phyloP scores from a whole-genome alignment of 345 rosid species.

The Isatis tinctoria region DNA sequence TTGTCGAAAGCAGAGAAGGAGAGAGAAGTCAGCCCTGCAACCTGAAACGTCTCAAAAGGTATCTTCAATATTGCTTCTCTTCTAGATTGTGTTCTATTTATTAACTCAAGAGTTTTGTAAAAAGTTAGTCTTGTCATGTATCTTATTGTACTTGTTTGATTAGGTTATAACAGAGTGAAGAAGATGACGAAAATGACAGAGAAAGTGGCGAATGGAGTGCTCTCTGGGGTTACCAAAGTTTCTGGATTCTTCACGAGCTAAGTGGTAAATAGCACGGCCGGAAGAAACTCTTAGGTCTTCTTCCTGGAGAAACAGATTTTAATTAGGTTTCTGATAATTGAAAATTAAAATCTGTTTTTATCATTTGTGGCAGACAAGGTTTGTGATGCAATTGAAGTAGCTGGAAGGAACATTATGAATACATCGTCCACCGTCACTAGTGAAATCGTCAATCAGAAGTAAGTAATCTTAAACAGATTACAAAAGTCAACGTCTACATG shows the following conservation, averaged over 20 bases:
- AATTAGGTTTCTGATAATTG: too few relatives aligned
- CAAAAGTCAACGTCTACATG: neutral
- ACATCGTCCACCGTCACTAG: conserved; percentile 88
- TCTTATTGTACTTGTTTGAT: neutral
- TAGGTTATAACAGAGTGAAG: conserved; percentile 48
- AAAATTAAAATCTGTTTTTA: too few relatives aligned
- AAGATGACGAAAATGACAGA: conserved; percentile 72
- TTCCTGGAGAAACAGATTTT: conserved; percentile 68
- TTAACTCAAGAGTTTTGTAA: neutral
- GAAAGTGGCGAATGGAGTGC: conserved; percentile 76
- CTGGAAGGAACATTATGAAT: conserved; percentile 88
- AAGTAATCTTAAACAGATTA: neutral
- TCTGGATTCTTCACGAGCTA: conserved; percentile 67
- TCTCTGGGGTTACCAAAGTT: conserved; percentile 79
- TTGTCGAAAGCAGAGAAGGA: conserved; percentile 39
- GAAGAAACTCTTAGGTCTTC: conserved; percentile 68
- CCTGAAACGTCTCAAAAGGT: conserved; percentile 77
- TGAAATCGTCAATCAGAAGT: conserved; percentile 74
- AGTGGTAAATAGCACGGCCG: conserved; percentile 61
- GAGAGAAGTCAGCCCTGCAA: conserved; percentile 49
- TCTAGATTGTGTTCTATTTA: neutral
- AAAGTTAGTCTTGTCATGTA: neutral
- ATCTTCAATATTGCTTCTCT: neutral
- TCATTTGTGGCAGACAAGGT: conserved; percentile 41
- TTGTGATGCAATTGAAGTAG: conserved; percentile 86